Conservation (phyloP, 345 rosid species). For the Lenwebbia sp. region DNA sequence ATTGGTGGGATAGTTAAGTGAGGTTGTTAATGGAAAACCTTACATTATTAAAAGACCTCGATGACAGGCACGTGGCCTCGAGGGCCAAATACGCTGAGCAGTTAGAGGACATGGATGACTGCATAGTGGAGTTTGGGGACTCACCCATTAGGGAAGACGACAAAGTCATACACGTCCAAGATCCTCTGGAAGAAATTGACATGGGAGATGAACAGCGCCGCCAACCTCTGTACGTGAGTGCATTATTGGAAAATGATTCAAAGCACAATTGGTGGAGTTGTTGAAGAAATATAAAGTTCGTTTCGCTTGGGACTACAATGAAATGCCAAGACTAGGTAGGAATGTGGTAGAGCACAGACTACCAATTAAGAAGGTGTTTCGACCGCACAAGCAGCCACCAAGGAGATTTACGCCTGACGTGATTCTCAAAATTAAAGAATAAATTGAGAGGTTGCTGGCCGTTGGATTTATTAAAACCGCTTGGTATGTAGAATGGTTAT, state of each 20-base stretch:
- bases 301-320: neutral
- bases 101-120: no score
- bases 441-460: neutral
- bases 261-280: neutral
- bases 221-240: neutral
- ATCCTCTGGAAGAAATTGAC: neutral
- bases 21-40: no score
- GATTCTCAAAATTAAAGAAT: neutral
- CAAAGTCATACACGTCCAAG: neutral
- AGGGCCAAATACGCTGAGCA: no score
- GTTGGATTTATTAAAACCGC: accelerated
- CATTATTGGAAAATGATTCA: neutral
- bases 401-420: neutral
- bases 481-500: neutral
- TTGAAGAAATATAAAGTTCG: neutral
- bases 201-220: neutral
- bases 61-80: neutral
- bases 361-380: neutral
- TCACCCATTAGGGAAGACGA: neutral
- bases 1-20: no score
- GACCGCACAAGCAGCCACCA: neutral
- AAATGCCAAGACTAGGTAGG: neutral
- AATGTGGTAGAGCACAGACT: neutral
- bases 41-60: no score
- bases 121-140: no score